These are phyloP conservation scores for Stenogyne calaminthoides DNA, from an alignment of 305 asterid genomes.

Conservation along the genomic window DNA sequence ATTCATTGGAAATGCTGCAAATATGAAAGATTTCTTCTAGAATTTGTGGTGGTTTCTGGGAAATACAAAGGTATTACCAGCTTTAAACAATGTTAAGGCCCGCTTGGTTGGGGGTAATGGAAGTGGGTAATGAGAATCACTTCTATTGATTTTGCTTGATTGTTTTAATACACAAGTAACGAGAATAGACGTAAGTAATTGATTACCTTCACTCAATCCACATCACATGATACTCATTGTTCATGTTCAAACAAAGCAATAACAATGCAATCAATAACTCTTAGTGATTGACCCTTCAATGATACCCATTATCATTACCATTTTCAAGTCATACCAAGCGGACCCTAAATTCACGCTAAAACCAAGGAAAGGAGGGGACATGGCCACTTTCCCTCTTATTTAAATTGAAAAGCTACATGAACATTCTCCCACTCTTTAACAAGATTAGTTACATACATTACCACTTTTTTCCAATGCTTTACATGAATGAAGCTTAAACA, in stretches of 20 bases:
- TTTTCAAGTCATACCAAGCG: no score
- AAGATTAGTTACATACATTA: background rate
- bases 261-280: no score
- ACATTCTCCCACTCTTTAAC: background rate
- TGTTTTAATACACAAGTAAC: no score
- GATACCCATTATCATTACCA: no score
- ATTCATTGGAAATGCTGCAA: background rate
- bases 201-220: no score
- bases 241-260: no score
- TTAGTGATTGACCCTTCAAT: no score
- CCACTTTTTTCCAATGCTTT: background rate
- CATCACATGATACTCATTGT: no score
- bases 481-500: background rate
- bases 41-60: constrained; percentile 2
- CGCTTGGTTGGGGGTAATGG: no score
- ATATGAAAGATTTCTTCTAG: background rate
- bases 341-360: background rate
- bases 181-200: no score
- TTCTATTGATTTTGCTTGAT: no score
- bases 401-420: background rate
- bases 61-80: constrained; percentile 4
- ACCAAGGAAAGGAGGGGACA: background rate
- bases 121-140: no score
- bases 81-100: background rate
- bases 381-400: background rate